Evolutionary conservation across 768 basidiomycete genomes (phyloP).

Genomic region (Saitozyma podzolica): DNA sequence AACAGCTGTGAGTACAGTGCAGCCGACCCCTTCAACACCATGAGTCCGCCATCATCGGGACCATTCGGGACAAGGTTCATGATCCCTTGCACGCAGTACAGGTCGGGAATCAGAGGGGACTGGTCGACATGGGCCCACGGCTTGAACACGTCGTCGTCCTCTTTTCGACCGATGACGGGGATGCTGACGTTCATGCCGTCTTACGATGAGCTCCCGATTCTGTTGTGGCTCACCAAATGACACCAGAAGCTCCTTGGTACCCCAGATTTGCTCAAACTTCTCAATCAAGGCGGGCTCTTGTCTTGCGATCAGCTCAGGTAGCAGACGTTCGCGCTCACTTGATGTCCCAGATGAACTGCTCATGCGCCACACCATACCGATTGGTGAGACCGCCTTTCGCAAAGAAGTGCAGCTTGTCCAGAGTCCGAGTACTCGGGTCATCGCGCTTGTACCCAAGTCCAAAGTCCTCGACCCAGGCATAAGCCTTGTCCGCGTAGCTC

Average conservation of each 20-base stretch:
- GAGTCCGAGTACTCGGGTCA: constrained; percentile 37
- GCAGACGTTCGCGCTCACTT: constrained; percentile 12
- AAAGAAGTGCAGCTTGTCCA: constrained; percentile 33
- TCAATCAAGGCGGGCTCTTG: constrained; percentile 30
- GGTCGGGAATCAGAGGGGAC: constrained; percentile 11
- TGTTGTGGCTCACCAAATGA: constrained; percentile 29
- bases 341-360: constrained; percentile 33
- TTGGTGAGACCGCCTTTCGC: constrained; percentile 26
- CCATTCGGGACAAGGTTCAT: constrained; percentile 38
- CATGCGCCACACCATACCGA: constrained; percentile 35
- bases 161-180: constrained; percentile 20
- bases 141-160: constrained; percentile 26
- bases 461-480: constrained; percentile 44
- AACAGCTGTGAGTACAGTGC: constrained; percentile 21
- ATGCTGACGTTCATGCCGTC: constrained; percentile 31
- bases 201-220: neutral
- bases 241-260: constrained; percentile 39
- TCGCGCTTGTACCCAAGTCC: constrained; percentile 46
- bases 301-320: neutral
- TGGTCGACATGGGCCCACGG: constrained; percentile 41
- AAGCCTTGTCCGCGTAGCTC: constrained; percentile 24
- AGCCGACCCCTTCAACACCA: constrained; percentile 29
- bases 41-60: constrained; percentile 43
- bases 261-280: constrained; percentile 36
- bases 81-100: constrained; percentile 30